Conservation (phyloP, 2,329 filamentous ascomycete genomes). For the Stagonosporopsis rhizophila region DNA sequence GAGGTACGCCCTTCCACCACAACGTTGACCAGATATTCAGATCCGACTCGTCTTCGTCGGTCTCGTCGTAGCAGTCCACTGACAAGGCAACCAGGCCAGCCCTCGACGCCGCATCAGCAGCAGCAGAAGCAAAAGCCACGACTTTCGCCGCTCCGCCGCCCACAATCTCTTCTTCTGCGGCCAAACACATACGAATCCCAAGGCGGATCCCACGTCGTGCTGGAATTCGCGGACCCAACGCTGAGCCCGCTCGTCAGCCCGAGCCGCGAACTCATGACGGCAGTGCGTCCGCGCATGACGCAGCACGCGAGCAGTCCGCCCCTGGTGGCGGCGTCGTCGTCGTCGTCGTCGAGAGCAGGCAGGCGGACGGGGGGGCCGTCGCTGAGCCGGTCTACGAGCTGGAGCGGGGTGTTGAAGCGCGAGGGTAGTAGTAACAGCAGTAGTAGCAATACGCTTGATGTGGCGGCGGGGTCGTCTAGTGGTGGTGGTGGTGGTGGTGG, state of each 20-base stretch:
- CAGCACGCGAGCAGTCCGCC: neutral
- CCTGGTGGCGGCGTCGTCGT: too few species aligned
- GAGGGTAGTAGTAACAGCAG: neutral
- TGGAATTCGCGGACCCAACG: slow-evolving; percentile 6
- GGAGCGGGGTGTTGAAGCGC: slow-evolving; percentile 6
- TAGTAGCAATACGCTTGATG: neutral
- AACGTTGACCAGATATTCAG: neutral
- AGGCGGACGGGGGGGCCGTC: neutral
- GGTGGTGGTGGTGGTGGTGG: too few species aligned
- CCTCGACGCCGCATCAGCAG: slow-evolving; percentile 9
- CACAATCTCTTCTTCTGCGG: neutral
- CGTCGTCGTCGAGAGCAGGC: neutral
- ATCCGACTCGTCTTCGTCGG: slow-evolving; percentile 7
- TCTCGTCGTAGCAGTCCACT: slow-evolving; percentile 8
- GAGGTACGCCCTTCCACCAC: slow-evolving; percentile 6
- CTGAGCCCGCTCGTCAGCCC: neutral
- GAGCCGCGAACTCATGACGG: neutral
- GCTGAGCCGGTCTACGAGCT: slow-evolving; percentile 3
- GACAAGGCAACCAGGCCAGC: slow-evolving; percentile 24
- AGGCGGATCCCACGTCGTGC: neutral
- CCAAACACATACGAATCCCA: neutral
- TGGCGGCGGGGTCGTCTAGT: too few species aligned
- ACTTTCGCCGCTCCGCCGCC: neutral
- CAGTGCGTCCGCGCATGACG: neutral
- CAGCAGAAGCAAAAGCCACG: slow-evolving; percentile 5